A percentile compares a stretch with the other conserved stretches of the same genome.
These are phyloP conservation scores for Achaetomium macrosporum DNA, from an alignment of 2,329 filamentous ascomycete genomes.

Conservation along the genomic window DNA sequence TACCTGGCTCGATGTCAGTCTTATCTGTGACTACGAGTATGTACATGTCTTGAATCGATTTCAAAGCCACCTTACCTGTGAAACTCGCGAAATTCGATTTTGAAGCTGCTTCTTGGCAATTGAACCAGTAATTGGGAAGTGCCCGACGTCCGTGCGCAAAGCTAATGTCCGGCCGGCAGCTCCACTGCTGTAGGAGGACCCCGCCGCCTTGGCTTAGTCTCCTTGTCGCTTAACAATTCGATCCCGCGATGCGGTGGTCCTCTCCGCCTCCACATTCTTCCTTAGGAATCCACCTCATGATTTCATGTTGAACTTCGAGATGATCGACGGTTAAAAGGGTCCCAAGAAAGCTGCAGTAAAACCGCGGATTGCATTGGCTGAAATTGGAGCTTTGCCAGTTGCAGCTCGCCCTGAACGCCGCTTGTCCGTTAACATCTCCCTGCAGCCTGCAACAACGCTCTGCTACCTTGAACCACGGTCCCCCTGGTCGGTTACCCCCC, in stretches of 20 bases:
- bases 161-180: conserved; percentile 9
- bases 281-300: no score
- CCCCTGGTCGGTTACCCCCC: conserved; percentile 9
- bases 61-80: background rate
- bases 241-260: background rate
- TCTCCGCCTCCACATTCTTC: no score
- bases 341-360: no score
- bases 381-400: background rate
- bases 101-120: conserved; percentile 1
- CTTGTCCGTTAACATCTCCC: background rate
- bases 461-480: conserved; percentile 11
- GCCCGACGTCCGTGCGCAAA: conserved; percentile 11
- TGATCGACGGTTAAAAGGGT: no score
- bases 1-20: no score
- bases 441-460: conserved; percentile 9
- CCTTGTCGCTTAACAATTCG: background rate
- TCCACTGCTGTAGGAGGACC: background rate
- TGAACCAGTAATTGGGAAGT: background rate
- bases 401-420: no score
- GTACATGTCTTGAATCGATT: background rate
- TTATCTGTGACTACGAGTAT: no score
- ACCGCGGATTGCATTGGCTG: no score
- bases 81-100: conserved; percentile 6
- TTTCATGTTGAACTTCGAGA: no score
- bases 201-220: no score